A percentile compares a stretch with the other conserved stretches of the same genome.
Conservation (phyloP, 495 filamentous ascomycete genomes). For the Pyrenula aspistea region DNA sequence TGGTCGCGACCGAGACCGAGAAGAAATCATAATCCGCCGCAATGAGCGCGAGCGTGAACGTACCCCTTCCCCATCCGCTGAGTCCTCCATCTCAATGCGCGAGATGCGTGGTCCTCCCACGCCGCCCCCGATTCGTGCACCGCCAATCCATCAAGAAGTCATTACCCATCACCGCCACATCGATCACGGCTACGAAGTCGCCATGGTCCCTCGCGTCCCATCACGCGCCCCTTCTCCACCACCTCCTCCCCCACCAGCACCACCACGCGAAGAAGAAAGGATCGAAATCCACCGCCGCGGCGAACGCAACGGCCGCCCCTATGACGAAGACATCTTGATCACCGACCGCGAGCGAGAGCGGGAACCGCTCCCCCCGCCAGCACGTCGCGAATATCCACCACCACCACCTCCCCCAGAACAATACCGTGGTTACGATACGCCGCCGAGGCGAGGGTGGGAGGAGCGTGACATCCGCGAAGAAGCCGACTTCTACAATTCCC, state of each 20-base stretch:
- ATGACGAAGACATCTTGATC: slow-evolving; percentile 48
- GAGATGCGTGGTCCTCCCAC: slow-evolving; percentile 26
- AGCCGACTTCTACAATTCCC: slow-evolving; percentile 53
- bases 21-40: slow-evolving; percentile 5
- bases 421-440: neutral
- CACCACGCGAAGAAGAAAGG: slow-evolving; percentile 9
- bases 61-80: neutral
- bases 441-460: slow-evolving; percentile 3
- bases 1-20: slow-evolving; percentile 1
- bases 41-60: slow-evolving; percentile 7
- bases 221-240: neutral
- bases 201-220: neutral
- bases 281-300: slow-evolving; percentile 36
- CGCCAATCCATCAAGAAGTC: slow-evolving; percentile 66
- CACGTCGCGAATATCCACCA: slow-evolving; percentile 2
- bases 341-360: slow-evolving; percentile 30
- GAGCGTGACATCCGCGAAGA: slow-evolving; percentile 28
- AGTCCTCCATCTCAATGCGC: slow-evolving; percentile 5
- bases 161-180: slow-evolving; percentile 80
- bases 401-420: neutral
- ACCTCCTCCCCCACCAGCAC: slow-evolving; percentile 4
- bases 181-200: slow-evolving; percentile 57
- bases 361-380: slow-evolving; percentile 5
- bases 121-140: slow-evolving; percentile 48
- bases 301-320: slow-evolving; percentile 18